Percentiles rank a stretch among this genome's conserved stretches.
phyloP scores from a whole-genome alignment of 305 asterid species.

The Rubia peregrina region DNA sequence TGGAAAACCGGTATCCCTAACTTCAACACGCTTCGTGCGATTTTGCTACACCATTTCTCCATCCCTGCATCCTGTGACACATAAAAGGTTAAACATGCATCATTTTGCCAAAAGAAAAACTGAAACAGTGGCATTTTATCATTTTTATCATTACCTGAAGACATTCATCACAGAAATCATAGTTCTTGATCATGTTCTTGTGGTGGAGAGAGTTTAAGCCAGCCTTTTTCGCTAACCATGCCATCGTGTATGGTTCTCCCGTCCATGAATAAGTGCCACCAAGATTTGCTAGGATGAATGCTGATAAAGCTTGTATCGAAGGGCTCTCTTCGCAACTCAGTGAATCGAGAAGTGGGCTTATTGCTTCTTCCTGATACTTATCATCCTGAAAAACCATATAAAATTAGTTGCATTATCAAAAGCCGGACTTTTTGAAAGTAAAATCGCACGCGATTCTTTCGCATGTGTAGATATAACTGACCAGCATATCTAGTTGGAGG shows the following conservation, averaged over 20 bases:
- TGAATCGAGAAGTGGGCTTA: constrained; percentile 46
- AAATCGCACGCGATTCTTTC: neutral
- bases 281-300: constrained; percentile 62
- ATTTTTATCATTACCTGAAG: constrained; percentile 37
- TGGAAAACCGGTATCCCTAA: constrained; percentile 50
- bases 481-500: constrained; percentile 71
- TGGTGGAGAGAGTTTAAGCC: constrained; percentile 58
- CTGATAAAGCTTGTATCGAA: constrained; percentile 44
- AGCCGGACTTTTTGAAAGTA: too few species aligned
- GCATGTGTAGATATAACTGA: constrained; percentile 21
- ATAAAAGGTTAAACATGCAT: neutral
- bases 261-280: constrained; percentile 91
- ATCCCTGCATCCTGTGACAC: constrained; percentile 49
- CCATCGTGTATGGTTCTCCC: constrained; percentile 71
- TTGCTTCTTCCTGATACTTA: constrained; percentile 54
- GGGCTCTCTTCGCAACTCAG: constrained; percentile 44
- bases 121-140: neutral
- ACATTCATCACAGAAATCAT: constrained; percentile 59
- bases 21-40: constrained; percentile 44
- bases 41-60: constrained; percentile 72
- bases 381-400: constrained; percentile 57
- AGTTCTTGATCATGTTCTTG: constrained; percentile 58
- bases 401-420: neutral
- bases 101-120: constrained; percentile 1
- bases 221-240: constrained; percentile 73